phyloP scores from a whole-genome alignment of 2,329 filamentous ascomycete genomes.

The Aureobasidium lini region DNA sequence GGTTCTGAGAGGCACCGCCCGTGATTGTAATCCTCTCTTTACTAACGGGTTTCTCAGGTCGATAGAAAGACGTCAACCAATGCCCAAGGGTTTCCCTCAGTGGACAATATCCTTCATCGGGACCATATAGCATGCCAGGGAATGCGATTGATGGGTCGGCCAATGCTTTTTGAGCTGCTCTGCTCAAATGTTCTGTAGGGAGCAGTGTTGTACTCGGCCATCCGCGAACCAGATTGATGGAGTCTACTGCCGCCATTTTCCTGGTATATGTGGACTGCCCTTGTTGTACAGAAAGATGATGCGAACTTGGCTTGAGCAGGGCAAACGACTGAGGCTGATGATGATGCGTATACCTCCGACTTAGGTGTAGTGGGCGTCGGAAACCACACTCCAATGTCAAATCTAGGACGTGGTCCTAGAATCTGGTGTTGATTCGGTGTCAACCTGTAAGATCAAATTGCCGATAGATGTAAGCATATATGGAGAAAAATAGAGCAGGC shows the following conservation, averaged over 20 bases:
- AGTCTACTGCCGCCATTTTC: slow-evolving; percentile 8
- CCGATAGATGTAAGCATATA: too few species aligned
- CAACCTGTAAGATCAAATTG: too few species aligned
- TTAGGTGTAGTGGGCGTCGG: background rate
- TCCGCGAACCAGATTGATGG: slow-evolving; percentile 60
- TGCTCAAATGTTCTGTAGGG: slow-evolving; percentile 54
- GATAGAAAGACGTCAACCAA: slow-evolving; percentile 63
- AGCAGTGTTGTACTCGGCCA: slow-evolving; percentile 62
- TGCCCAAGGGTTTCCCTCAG: slow-evolving; percentile 59
- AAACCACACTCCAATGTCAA: background rate
- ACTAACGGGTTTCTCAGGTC: slow-evolving; percentile 35
- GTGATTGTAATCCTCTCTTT: slow-evolving; percentile 67
- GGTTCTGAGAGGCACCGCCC: slow-evolving; percentile 76
- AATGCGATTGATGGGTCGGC: slow-evolving; percentile 50
- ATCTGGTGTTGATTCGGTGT: too few species aligned
- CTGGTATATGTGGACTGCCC: background rate
- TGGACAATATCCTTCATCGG: slow-evolving; percentile 66
- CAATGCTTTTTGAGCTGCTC: slow-evolving; percentile 55
- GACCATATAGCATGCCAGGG: slow-evolving; percentile 69
- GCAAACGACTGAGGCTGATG: background rate
- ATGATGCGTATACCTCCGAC: background rate
- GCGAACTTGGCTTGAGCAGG: background rate
- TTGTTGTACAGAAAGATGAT: background rate
- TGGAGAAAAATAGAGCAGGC: too few species aligned
- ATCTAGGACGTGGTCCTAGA: background rate